phyloP scores from a whole-genome alignment of 768 basidiomycete genomes.

The Tremella yokohamensis region DNA sequence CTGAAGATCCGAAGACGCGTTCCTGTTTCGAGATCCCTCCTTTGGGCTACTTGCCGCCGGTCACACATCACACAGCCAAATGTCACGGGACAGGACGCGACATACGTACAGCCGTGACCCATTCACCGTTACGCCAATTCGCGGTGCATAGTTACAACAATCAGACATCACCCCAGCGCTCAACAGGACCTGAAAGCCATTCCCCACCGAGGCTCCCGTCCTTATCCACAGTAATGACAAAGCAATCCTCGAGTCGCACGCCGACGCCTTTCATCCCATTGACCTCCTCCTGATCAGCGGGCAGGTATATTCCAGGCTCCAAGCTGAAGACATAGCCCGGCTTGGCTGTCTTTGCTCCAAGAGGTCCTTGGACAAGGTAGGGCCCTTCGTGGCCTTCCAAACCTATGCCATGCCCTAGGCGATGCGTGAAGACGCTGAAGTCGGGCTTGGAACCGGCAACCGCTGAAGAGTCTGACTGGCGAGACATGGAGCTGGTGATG shows the following conservation, averaged over 20 bases:
- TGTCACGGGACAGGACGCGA: no score
- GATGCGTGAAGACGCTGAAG: conserved; percentile 63
- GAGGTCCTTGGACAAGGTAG: conserved; percentile 64
- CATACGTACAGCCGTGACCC: no score
- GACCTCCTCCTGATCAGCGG: conserved; percentile 53
- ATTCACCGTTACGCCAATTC: no score
- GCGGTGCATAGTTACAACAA: no score
- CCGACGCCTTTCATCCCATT: conserved; percentile 62
- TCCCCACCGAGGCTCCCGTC: conserved; percentile 35
- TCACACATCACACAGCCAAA: no score
- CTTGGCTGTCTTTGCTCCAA: conserved; percentile 60
- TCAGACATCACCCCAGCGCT: conserved; percentile 7
- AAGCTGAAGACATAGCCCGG: conserved; percentile 73
- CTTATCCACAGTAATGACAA: conserved; percentile 22
- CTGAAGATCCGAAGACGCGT: no score
- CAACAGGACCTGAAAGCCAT: conserved; percentile 43
- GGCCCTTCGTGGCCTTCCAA: conserved; percentile 78
- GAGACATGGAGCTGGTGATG: conserved; percentile 46
- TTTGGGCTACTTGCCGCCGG: no score
- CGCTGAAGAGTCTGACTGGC: conserved; percentile 45
- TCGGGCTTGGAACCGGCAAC: conserved; percentile 48
- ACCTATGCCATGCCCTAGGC: conserved; percentile 68
- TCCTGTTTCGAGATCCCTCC: no score
- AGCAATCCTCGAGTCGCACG: conserved; percentile 76
- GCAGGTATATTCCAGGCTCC: conserved; percentile 59